A percentile compares a stretch with the other conserved stretches of the same genome.
Conservation (phyloP, 805 yeast species). For the Spencermartinsiella europaea region DNA sequence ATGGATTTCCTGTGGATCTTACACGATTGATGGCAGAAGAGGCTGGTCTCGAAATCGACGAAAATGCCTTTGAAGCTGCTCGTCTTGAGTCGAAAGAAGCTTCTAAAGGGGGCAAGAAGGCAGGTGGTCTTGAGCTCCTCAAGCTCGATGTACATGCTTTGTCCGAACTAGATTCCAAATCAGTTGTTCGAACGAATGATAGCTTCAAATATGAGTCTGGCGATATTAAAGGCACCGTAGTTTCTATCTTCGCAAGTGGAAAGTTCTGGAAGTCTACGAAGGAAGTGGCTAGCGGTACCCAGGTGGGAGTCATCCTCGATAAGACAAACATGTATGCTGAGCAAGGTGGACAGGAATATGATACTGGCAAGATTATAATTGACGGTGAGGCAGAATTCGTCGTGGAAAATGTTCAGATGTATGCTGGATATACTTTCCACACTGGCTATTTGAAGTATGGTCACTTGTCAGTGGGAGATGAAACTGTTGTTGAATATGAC, state of each 20-base stretch:
- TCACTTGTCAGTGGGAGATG: slow-evolving; percentile 56
- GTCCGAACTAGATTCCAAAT: slow-evolving; percentile 57
- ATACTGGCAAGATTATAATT: slow-evolving; percentile 85
- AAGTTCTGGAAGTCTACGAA: slow-evolving; percentile 47
- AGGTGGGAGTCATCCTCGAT: slow-evolving; percentile 78
- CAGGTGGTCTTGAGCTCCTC: slow-evolving; percentile 51
- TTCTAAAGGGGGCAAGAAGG: slow-evolving; percentile 78
- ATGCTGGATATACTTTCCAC: slow-evolving; percentile 93
- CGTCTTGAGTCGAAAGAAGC: slow-evolving; percentile 88
- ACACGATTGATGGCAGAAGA: slow-evolving; percentile 99
- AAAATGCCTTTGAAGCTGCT: slow-evolving; percentile 87
- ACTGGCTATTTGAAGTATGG: slow-evolving; percentile 87
- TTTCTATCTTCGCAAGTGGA: slow-evolving; percentile 63
- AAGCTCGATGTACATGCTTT: slow-evolving; percentile 90
- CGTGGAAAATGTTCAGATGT: slow-evolving; percentile 86
- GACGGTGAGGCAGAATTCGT: slow-evolving; percentile 85
- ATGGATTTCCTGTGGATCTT: slow-evolving; percentile 98
- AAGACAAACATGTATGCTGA: slow-evolving; percentile 96
- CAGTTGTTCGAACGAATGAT: slow-evolving; percentile 79
- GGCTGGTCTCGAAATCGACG: slow-evolving; percentile 88
- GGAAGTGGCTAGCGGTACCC: slow-evolving; percentile 39
- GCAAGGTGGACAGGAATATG: slow-evolving; percentile 98
- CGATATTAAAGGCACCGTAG: slow-evolving; percentile 61
- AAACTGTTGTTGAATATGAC: slow-evolving; percentile 80
- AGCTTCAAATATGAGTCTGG: slow-evolving; percentile 65